Percentiles rank a stretch among this genome's conserved stretches.
phyloP scores from a whole-genome alignment of 176 grass and related monocot species.

The Triticum aestivum region IWGSC_CS_RefSeq_v2.1 NC_057812.1:256745694-256746193 shows the following conservation, averaged over 20 bases:
- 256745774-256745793: not conserved
- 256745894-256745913: not conserved
- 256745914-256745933: not conserved
- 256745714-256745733: not conserved
- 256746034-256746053: not conserved
- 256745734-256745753: not conserved
- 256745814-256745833: not conserved
- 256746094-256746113: not conserved
- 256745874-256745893: constrained; percentile 15
- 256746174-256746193: too few species aligned
- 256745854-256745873: not conserved
- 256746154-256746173: not conserved
- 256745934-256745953: not conserved
- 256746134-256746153: not conserved
- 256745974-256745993: not conserved
- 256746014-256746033: not conserved
- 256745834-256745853: not conserved
- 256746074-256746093: not conserved
- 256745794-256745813: not conserved
- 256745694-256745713: not conserved
- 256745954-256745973: not conserved
- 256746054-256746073: not conserved
- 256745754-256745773: not conserved
- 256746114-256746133: not conserved
- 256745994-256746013: not conserved